phyloP scores from a whole-genome alignment of 2,329 filamentous ascomycete genomes.

The Furcasterigmium sp. region DNA sequence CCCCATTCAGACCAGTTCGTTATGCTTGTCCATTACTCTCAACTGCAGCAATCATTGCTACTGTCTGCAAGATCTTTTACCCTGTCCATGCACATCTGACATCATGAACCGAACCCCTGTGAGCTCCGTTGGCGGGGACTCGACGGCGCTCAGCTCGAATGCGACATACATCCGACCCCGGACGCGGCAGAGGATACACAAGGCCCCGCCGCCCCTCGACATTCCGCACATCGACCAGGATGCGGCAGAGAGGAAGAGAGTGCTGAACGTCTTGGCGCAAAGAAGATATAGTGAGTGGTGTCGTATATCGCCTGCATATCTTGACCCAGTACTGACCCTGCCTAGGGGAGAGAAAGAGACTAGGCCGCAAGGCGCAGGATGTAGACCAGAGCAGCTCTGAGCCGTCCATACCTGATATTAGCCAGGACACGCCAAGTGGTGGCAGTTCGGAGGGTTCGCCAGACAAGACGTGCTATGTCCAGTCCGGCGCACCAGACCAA shows the following conservation, averaged over 20 bases:
- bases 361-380: too few species aligned
- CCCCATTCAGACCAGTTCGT: not conserved
- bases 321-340: not conserved
- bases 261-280: constrained; percentile 49
- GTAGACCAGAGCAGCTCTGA: too few species aligned
- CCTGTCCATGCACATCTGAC: not conserved
- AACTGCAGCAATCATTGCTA: not conserved
- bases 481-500: too few species aligned
- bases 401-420: too few species aligned
- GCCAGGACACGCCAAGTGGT: too few species aligned
- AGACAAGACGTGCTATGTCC: too few species aligned
- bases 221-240: constrained; percentile 45
- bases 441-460: too few species aligned
- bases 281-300: constrained; percentile 40
- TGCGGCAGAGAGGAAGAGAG: constrained; percentile 46
- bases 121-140: too few species aligned
- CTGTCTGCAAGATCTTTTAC: too few species aligned
- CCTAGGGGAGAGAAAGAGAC: constrained; percentile 21
- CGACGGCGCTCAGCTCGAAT: constrained; percentile 2
- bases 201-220: constrained; percentile 30
- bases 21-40: constrained; percentile 1
- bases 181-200: constrained; percentile 32
- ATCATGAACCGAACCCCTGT: constrained; percentile 1
- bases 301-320: not conserved
- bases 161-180: constrained; percentile 5